phyloP scores from a whole-genome alignment of 1,284 basidiomycete species.

The Malassezia cuniculi region DNA sequence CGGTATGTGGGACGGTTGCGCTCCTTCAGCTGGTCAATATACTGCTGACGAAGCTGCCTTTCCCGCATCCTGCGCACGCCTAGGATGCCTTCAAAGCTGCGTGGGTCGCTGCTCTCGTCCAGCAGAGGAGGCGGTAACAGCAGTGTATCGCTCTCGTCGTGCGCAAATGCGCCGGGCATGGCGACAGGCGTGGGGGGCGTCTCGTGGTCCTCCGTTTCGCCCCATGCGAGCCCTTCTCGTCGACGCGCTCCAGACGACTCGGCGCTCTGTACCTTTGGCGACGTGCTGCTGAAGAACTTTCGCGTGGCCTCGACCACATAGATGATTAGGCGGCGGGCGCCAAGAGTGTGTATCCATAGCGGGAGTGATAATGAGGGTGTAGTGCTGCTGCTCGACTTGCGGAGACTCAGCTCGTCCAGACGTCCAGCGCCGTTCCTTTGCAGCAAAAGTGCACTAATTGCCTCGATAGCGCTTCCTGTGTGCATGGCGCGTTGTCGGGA shows the following conservation, averaged over 20 bases:
- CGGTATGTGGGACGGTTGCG: constrained; percentile 39
- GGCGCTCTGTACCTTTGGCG: constrained; percentile 1
- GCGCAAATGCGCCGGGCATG: constrained; percentile 39
- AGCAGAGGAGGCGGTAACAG: constrained; percentile 37
- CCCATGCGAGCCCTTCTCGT: constrained; percentile 15
- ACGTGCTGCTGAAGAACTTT: neutral
- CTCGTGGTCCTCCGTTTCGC: constrained; percentile 12
- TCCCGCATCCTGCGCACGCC: constrained; percentile 37
- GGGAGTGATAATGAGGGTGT: neutral
- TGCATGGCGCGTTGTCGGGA: too few species aligned
- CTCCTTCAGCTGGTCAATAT: constrained; percentile 24
- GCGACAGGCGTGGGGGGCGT: constrained; percentile 35
- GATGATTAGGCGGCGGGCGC: neutral
- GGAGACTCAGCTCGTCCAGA: constrained; percentile 25
- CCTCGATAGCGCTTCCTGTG: constrained; percentile 40
- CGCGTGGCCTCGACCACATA: neutral
- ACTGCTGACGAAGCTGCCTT: constrained; percentile 23
- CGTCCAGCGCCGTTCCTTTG: constrained; percentile 27
- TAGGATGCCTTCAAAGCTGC: constrained; percentile 31
- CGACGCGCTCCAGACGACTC: neutral
- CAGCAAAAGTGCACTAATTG: constrained; percentile 32
- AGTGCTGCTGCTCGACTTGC: neutral
- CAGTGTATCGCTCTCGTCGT: constrained; percentile 30
- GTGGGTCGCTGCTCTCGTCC: constrained; percentile 26
- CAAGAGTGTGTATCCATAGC: constrained; percentile 1